Evolutionary conservation across 2,329 filamentous ascomycete genomes (phyloP).

Genomic region (Chaetoscypha palmicola): DNA sequence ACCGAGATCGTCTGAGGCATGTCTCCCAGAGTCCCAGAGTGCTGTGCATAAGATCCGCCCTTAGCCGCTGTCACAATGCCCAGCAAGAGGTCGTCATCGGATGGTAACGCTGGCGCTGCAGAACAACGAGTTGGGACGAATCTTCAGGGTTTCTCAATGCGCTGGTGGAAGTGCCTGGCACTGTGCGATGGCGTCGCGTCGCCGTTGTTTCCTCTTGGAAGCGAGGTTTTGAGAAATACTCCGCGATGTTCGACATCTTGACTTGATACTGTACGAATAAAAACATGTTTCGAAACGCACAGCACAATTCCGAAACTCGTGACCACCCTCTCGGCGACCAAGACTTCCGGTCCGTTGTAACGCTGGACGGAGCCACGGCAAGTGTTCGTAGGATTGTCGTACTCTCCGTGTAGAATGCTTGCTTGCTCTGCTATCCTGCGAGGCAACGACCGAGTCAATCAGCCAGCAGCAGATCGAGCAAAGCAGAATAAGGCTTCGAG

Average conservation of each 20-base stretch:
- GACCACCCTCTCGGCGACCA: neutral
- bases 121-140: slow-evolving; percentile 1
- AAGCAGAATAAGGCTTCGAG: too few species aligned
- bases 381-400: neutral
- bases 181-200: neutral
- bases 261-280: neutral
- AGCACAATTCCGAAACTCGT: neutral
- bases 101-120: slow-evolving; percentile 1
- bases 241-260: slow-evolving; percentile 1
- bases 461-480: too few species aligned
- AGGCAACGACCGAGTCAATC: too few species aligned
- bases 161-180: neutral
- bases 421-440: too few species aligned
- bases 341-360: neutral
- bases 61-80: slow-evolving; percentile 10
- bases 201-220: slow-evolving; percentile 1
- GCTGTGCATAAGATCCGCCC: slow-evolving; percentile 7
- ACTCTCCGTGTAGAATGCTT: too few species aligned
- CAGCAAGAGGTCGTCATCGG: slow-evolving; percentile 6
- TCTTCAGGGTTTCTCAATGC: neutral
- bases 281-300: slow-evolving; percentile 1
- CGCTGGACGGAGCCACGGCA: neutral
- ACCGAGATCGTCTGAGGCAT: slow-evolving; percentile 11
- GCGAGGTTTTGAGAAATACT: neutral
- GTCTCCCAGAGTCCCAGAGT: slow-evolving; percentile 4